Evolutionary conservation across 1,284 basidiomycete species (phyloP).

Genomic region (Mycena citricolor): DNA sequence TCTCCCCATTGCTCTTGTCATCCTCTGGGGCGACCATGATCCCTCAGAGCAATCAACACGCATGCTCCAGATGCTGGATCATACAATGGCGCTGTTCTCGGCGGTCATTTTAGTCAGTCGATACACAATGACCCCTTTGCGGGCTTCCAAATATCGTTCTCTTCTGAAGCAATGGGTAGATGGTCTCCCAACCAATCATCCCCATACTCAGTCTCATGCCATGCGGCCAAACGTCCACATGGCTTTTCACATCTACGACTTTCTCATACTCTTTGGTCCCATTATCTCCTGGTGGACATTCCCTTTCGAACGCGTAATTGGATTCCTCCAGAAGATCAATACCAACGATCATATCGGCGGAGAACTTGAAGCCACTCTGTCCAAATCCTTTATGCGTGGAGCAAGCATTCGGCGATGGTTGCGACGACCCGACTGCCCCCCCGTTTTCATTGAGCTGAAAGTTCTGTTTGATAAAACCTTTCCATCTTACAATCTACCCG

Average conservation of each 20-base stretch:
- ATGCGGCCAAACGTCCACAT: conserved; percentile 24
- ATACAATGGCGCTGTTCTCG: conserved; percentile 17
- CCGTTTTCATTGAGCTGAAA: conserved; percentile 24
- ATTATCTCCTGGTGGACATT: conserved; percentile 14
- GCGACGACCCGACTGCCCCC: conserved; percentile 22
- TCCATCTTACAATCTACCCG: not conserved
- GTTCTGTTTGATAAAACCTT: conserved; percentile 23
- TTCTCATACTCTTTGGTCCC: conserved; percentile 33
- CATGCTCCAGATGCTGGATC: conserved; percentile 8
- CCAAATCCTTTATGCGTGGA: conserved; percentile 17
- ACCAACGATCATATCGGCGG: conserved; percentile 14
- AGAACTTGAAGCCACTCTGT: conserved; percentile 19
- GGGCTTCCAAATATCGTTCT: conserved; percentile 1
- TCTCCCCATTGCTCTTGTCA: conserved; percentile 32
- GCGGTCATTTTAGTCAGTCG: conserved; percentile 6
- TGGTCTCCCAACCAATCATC: conserved; percentile 5
- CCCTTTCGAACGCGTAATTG: conserved; percentile 15
- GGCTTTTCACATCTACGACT: conserved; percentile 33
- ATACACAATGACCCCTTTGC: not conserved
- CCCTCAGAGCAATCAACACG: too few relatives aligned
- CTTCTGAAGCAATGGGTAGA: conserved; percentile 23
- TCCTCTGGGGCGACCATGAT: conserved; percentile 28
- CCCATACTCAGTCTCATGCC: conserved; percentile 20
- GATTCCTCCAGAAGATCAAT: conserved; percentile 6
- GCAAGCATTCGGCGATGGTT: conserved; percentile 24